Base-by-base conservation (phyloP, 192 early-diverging fungal species). In the Entophlyctis luteolus region DNA sequence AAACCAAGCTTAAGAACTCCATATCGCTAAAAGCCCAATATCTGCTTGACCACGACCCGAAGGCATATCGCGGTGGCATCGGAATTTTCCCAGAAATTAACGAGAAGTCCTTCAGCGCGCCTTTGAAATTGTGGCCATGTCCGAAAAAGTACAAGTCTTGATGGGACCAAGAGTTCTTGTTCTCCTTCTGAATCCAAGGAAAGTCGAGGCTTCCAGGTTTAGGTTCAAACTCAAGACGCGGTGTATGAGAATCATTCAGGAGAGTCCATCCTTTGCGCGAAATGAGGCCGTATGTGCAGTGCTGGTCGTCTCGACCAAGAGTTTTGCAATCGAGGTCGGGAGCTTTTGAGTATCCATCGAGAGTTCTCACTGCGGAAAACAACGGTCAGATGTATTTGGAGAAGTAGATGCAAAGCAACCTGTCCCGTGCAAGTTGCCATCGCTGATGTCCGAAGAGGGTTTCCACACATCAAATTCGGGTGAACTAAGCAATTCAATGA, bases 21-120 rank as follows among this genome's bases (percentile, higher is more conserved):
- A 32, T 31, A n/a, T 56, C 55, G 8, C 18, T 32, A 56, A 29
- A 56, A 5, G 55, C 55, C 55, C 55, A 56, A 34, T 56, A 56
- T 32, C 55, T 25, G 8, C 23, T 29, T 6, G 55, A 56, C 55
- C 55, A 56, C 27, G 55, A 56, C 55, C 55, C 55, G 12, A 56
- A 34, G 29, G 55, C 55, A 34, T 56, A 56, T 56, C 31, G 20
- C 20, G 55, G 55, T n/a, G 31, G 22, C 4, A 56, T 22, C 23
- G 55, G 55, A 32, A 56, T 56, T 31, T 56, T 56, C 20, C 55
- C 55, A 5, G 55, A 56, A 18, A 56, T 0, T 4, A 56, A 20
- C 20, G 55, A 33, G 16, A 20, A 56, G 16, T 56, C 1, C 35
- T 56, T 12, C 55, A 56, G 35, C 27, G 55, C 55, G 10, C 29